Evolutionary conservation across 83 land plant species (phyloP).

Genomic region (Thuja plicata): DNA sequence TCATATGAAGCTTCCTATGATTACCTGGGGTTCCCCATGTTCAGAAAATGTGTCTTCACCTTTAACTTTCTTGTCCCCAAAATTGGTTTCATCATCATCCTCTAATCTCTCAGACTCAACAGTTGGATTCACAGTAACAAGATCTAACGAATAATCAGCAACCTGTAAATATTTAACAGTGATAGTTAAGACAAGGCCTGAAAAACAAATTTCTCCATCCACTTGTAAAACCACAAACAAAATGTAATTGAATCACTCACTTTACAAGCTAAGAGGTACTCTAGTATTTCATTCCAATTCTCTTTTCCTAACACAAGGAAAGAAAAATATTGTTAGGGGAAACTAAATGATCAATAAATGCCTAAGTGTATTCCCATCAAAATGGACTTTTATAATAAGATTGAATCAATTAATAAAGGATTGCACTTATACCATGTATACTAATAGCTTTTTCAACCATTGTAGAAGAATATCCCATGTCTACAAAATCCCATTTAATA

Average conservation of each 20-base stretch:
- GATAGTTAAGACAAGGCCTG: not conserved
- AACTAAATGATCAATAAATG: not conserved
- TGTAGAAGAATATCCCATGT: constrained; percentile 2
- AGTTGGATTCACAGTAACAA: not conserved
- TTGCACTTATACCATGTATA: not conserved
- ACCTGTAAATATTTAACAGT: not conserved
- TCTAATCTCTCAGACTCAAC: not conserved
- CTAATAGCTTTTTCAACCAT: constrained; percentile 11
- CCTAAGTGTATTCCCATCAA: not conserved
- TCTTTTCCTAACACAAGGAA: constrained; percentile 8
- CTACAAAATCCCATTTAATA: constrained; percentile 1
- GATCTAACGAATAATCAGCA: not conserved
- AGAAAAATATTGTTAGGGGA: not conserved
- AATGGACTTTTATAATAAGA: not conserved
- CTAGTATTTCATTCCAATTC: not conserved
- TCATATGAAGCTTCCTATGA: not conserved
- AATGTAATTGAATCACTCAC: not conserved
- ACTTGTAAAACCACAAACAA: not conserved
- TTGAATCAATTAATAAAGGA: not conserved
- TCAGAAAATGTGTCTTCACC: not conserved
- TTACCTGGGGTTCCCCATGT: not conserved
- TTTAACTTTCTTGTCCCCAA: not conserved
- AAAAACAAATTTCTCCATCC: not conserved
- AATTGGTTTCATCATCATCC: not conserved
- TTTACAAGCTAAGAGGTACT: not conserved